phyloP scores from a whole-genome alignment of 352 stramenopile species.

The Thraustochytrium striatum region DNA sequence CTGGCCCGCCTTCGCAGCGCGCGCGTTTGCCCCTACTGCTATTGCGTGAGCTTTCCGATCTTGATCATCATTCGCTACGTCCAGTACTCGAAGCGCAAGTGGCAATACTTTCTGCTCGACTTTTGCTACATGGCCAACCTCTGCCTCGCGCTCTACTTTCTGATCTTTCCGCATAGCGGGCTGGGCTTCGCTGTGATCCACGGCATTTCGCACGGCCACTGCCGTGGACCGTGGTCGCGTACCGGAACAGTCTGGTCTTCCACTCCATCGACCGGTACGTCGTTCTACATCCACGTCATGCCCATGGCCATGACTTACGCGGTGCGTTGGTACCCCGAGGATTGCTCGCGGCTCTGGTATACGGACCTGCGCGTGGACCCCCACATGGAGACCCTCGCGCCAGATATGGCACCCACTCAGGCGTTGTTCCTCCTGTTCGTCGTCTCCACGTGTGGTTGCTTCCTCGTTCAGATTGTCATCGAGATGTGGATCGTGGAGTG shows the following conservation, averaged over 20 bases:
- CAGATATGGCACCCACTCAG: background rate
- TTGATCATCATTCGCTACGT: slow-evolving; percentile 47
- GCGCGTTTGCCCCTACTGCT: too few species aligned
- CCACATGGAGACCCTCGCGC: background rate
- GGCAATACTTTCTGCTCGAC: slow-evolving; percentile 59
- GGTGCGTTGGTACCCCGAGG: slow-evolving; percentile 46
- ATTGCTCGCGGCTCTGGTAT: background rate
- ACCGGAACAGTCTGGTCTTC: slow-evolving; percentile 61
- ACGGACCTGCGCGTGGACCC: background rate
- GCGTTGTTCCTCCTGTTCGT: background rate
- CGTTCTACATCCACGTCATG: slow-evolving; percentile 59
- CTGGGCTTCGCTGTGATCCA: background rate
- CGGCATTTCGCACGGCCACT: too few species aligned
- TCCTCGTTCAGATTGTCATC: background rate
- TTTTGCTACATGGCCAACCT: slow-evolving; percentile 60
- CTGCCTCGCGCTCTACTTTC: background rate
- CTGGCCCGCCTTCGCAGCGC: background rate
- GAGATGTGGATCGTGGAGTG: background rate
- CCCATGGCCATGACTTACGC: slow-evolving; percentile 56
- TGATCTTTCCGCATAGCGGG: background rate
- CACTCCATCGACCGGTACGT: slow-evolving; percentile 61
- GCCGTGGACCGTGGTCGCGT: slow-evolving; percentile 56
- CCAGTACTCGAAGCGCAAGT: slow-evolving; percentile 54
- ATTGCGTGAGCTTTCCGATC: slow-evolving; percentile 52
- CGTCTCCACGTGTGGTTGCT: background rate